Conservation (phyloP, 139 green algal genomes). For the Yamagishiella unicocca region DNA sequence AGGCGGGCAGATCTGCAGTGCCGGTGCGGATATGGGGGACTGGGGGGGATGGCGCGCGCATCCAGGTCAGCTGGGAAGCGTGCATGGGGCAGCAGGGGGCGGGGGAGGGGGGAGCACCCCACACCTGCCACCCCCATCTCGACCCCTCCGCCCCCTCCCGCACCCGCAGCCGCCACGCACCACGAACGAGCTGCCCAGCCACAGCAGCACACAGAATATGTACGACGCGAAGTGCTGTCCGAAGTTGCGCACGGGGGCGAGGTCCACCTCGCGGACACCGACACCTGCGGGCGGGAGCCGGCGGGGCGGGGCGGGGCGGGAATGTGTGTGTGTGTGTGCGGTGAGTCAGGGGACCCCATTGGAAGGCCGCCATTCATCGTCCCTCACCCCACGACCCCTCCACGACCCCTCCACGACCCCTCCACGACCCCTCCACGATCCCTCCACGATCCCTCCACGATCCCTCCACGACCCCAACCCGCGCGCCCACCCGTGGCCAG, state of each 20-base stretch:
- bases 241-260: slow-evolving; percentile 39
- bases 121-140: too few relatives aligned
- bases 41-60: too few relatives aligned
- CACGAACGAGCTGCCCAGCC: slow-evolving; percentile 42
- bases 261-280: not conserved
- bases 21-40: too few relatives aligned
- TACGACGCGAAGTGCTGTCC: slow-evolving; percentile 49
- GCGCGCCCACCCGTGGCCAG: slow-evolving; percentile 12
- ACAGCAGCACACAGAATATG: slow-evolving; percentile 47
- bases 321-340: not conserved
- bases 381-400: not conserved
- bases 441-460: not conserved
- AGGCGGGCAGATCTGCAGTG: too few relatives aligned
- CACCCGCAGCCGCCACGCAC: not conserved
- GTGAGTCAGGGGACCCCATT: not conserved
- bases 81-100: too few relatives aligned
- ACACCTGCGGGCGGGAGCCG: not conserved
- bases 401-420: not conserved
- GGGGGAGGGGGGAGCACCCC: too few relatives aligned
- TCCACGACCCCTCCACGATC: not conserved
- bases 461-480: too few relatives aligned
- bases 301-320: not conserved
- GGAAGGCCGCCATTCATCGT: not conserved
- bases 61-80: too few relatives aligned
- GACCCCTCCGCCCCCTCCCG: too few relatives aligned